These are phyloP conservation scores for Urostyla sp. DNA, from an alignment of 73 alveolate genomes.

Conservation along the genomic window DNA sequence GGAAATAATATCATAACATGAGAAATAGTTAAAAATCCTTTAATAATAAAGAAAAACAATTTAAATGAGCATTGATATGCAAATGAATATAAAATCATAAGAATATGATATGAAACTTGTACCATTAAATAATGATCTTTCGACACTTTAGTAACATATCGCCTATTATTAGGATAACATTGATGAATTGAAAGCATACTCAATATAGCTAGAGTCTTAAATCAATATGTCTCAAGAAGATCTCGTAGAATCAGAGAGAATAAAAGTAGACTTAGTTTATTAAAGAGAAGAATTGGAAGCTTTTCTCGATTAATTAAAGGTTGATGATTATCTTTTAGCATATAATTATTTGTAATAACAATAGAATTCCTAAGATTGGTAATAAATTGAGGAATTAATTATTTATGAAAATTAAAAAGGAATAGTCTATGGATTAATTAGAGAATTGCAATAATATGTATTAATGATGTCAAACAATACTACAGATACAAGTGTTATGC, in stretches of 20 bases:
- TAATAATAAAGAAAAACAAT: constrained; percentile 2
- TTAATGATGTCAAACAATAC: constrained; percentile 40
- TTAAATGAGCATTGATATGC: constrained; percentile 23
- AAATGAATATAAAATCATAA: constrained; percentile 10
- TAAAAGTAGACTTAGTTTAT: constrained; percentile 19
- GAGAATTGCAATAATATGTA: constrained; percentile 40
- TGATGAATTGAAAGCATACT: too few species aligned
- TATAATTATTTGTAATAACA: neutral
- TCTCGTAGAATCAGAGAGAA: constrained; percentile 11
- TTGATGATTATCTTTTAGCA: neutral
- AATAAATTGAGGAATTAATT: neutral
- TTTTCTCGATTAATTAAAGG: neutral
- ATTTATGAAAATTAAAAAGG: constrained; percentile 8
- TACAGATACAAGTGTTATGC: constrained; percentile 48
- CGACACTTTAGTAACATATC: constrained; percentile 1
- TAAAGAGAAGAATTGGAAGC: constrained; percentile 50
- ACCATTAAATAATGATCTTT: constrained; percentile 23
- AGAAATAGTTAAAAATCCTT: neutral
- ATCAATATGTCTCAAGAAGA: constrained; percentile 44
- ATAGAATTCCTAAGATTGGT: neutral
- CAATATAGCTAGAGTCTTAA: neutral
- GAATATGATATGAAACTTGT: constrained; percentile 38
- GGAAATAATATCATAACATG: neutral
- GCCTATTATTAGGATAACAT: constrained; percentile 10
- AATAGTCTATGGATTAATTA: constrained; percentile 8